Conservation (phyloP, 2,329 filamentous ascomycete species). For the Fusarium brevicatenulatum region DNA sequence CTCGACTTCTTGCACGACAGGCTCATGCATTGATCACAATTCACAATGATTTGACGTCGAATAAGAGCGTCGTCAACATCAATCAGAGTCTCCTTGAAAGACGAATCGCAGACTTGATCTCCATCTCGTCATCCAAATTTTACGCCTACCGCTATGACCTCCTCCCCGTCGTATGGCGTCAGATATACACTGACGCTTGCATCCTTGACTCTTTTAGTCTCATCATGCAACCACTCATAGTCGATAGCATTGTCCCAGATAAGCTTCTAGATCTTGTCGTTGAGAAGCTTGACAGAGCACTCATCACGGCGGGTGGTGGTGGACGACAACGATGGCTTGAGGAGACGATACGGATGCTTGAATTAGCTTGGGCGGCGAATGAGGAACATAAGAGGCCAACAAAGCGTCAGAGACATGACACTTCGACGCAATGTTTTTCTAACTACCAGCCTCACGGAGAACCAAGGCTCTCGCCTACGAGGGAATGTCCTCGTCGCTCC, state of each 20-base stretch:
- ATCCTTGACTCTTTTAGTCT: conserved; percentile 67
- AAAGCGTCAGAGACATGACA: conserved; percentile 35
- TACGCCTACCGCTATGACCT: conserved; percentile 75
- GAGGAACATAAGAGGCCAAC: conserved; percentile 27
- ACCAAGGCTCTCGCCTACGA: conserved; percentile 39
- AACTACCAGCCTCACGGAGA: conserved; percentile 44
- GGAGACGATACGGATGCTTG: conserved; percentile 58
- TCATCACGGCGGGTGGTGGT: conserved; percentile 78
- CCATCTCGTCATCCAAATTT: conserved; percentile 71
- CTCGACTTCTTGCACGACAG: conserved; percentile 46
- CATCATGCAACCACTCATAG: conserved; percentile 35
- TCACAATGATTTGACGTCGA: conserved; percentile 23
- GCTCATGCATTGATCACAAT: conserved; percentile 40
- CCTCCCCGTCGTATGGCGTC: conserved; percentile 74
- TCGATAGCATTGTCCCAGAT: conserved; percentile 15
- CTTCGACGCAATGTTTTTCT: conserved; percentile 39
- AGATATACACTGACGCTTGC: conserved; percentile 76
- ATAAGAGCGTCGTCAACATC: background rate
- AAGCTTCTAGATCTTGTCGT: conserved; percentile 65
- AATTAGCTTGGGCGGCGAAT: conserved; percentile 39
- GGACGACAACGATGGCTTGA: conserved; percentile 62
- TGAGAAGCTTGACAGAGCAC: conserved; percentile 75
- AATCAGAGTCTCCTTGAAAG: conserved; percentile 47
- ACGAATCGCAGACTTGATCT: conserved; percentile 66
- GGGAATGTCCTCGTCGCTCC: conserved; percentile 44